phyloP scores from a whole-genome alignment of 1,284 basidiomycete species.

The Melampsora larici-populina region DNA sequence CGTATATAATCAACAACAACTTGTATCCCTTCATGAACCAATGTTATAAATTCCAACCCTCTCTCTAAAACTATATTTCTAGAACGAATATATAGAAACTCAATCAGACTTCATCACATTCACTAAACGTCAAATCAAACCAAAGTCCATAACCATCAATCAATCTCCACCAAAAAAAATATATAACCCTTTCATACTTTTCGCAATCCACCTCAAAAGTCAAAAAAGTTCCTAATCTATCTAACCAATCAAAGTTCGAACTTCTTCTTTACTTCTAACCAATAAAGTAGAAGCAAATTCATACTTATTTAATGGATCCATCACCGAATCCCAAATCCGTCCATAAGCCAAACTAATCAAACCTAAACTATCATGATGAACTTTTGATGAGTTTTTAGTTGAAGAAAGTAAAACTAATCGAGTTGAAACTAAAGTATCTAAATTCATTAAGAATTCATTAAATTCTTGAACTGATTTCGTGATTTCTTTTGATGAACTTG shows the following conservation, averaged over 20 bases:
- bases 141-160: too few species aligned
- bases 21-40: too few species aligned
- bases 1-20: too few species aligned
- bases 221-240: too few species aligned
- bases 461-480: constrained; percentile 53
- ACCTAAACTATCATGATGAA: constrained; percentile 3
- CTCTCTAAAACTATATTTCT: too few species aligned
- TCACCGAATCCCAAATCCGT: constrained; percentile 59
- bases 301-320: constrained; percentile 71
- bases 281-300: constrained; percentile 82
- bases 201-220: too few species aligned
- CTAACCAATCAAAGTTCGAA: constrained; percentile 55
- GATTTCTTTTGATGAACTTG: constrained; percentile 53
- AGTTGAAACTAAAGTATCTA: constrained; percentile 58
- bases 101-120: too few species aligned
- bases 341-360: not conserved
- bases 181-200: too few species aligned
- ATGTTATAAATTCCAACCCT: too few species aligned
- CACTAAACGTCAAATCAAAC: too few species aligned
- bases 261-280: constrained; percentile 62
- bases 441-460: constrained; percentile 55
- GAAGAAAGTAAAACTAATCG: constrained; percentile 68
- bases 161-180: too few species aligned
- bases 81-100: too few species aligned
- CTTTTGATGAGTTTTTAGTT: not conserved